phyloP scores from a whole-genome alignment of 2,329 filamentous ascomycete species.

The Neofusicoccum parvum region DNA sequence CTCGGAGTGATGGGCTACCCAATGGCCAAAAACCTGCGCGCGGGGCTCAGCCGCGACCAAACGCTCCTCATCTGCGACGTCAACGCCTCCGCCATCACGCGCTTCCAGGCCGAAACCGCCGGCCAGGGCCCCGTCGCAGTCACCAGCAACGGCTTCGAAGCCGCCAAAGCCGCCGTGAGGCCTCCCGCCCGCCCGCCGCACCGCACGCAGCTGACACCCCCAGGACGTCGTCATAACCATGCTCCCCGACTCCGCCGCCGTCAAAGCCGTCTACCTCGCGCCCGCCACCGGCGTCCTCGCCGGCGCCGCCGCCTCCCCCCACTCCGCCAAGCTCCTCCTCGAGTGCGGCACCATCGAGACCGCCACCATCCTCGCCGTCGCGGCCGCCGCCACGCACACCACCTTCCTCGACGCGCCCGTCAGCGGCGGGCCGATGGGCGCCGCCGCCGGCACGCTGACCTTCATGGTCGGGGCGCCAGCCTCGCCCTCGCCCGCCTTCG shows the following conservation, averaged over 20 bases:
- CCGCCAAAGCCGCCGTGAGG: conserved; percentile 52
- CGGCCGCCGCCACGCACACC: conserved; percentile 40
- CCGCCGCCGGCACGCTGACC: conserved; percentile 80
- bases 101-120: conserved; percentile 37
- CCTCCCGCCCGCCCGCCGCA: background rate
- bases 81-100: conserved; percentile 45
- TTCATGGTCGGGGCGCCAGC: conserved; percentile 93
- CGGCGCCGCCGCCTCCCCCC: conserved; percentile 27
- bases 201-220: background rate
- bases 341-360: conserved; percentile 61
- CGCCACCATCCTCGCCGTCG: conserved; percentile 50
- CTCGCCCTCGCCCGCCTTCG: conserved; percentile 55
- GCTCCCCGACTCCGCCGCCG: conserved; percentile 56
- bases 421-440: conserved; percentile 94
- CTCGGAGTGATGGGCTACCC: conserved; percentile 58
- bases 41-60: conserved; percentile 47
- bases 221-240: conserved; percentile 56
- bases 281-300: conserved; percentile 46
- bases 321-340: conserved; percentile 43
- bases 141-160: conserved; percentile 49
- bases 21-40: conserved; percentile 52
- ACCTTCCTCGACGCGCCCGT: conserved; percentile 91
- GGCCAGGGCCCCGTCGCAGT: conserved; percentile 38
- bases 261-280: conserved; percentile 54
- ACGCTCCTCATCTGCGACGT: conserved; percentile 51